Evolutionary conservation across 2,329 filamentous ascomycete genomes (phyloP).

Genomic region (Dothidotthia symphoricarpi): DNA sequence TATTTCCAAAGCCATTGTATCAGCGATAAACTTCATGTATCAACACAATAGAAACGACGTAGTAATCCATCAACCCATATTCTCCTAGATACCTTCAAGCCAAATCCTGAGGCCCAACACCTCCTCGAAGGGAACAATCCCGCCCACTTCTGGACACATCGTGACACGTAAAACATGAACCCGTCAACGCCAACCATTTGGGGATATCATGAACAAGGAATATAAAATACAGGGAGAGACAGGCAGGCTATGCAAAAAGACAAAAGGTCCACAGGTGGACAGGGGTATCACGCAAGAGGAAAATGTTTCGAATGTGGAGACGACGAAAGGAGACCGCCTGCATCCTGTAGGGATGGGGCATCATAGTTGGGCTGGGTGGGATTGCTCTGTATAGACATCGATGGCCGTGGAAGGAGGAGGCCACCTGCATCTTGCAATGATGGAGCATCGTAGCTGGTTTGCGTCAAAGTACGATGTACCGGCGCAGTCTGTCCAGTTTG

Average conservation of each 20-base stretch:
- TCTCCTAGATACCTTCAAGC: too few relatives aligned
- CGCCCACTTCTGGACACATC: conserved; percentile 8
- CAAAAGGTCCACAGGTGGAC: conserved; percentile 16
- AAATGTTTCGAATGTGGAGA: conserved; percentile 14
- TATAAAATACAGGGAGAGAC: conserved; percentile 7
- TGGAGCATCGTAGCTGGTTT: conserved; percentile 24
- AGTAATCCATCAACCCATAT: too few relatives aligned
- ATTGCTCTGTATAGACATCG: conserved; percentile 19
- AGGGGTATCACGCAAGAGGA: conserved; percentile 36
- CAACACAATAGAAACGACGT: too few relatives aligned
- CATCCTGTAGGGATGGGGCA: conserved; percentile 32
- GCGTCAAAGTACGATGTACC: conserved; percentile 22
- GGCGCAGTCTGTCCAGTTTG: conserved; percentile 11
- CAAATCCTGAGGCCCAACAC: too few relatives aligned
- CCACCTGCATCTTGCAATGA: conserved; percentile 34
- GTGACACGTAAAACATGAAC: conserved; percentile 15
- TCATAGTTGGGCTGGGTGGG: conserved; percentile 24
- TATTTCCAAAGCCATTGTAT: too few relatives aligned
- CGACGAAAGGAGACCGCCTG: conserved; percentile 33
- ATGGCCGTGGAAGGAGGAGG: conserved; percentile 18
- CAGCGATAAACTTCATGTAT: too few relatives aligned
- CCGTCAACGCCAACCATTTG: conserved; percentile 18
- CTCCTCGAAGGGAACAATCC: too few relatives aligned
- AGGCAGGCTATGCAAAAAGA: conserved; percentile 23
- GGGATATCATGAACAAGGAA: conserved; percentile 21